Percentiles rank a stretch among this genome's conserved stretches.
Evolutionary conservation across 2,329 filamentous ascomycete genomes (phyloP).

Genomic region (Mariannaea sp.): DNA sequence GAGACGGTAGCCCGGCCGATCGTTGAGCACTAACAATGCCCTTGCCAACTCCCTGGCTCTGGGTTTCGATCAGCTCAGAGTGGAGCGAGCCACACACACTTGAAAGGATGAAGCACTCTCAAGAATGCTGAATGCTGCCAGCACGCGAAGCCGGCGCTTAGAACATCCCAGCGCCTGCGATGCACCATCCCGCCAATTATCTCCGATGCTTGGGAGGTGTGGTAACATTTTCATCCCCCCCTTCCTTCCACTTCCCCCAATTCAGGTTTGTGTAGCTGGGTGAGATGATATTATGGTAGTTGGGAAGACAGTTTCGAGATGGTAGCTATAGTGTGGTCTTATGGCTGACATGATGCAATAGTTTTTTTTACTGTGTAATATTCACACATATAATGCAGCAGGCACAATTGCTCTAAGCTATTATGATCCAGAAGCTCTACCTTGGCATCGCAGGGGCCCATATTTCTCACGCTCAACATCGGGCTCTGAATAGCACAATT

Average conservation of each 20-base stretch:
- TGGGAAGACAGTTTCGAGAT: too few species aligned
- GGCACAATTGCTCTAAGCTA: too few species aligned
- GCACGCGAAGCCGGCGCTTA: not conserved
- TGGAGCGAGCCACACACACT: not conserved
- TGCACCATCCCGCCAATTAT: slow-evolving; percentile 23
- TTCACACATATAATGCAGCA: too few species aligned
- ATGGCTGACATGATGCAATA: not conserved
- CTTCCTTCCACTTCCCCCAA: too few species aligned
- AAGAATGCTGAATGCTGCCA: too few species aligned
- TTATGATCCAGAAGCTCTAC: too few species aligned
- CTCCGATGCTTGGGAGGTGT: slow-evolving; percentile 13
- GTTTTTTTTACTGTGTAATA: too few species aligned
- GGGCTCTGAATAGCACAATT: too few species aligned
- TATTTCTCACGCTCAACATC: too few species aligned
- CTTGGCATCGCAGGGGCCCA: too few species aligned
- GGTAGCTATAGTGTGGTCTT: not conserved
- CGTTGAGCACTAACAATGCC: slow-evolving; percentile 24
- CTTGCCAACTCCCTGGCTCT: slow-evolving; percentile 17
- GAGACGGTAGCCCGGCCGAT: slow-evolving; percentile 34
- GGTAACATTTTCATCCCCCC: slow-evolving; percentile 6
- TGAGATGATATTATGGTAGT: too few species aligned
- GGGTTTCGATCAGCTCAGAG: slow-evolving; percentile 12
- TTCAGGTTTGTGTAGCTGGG: too few species aligned
- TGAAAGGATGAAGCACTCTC: slow-evolving; percentile 1
- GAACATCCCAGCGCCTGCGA: slow-evolving; percentile 10